Evolutionary conservation across 805 yeast species (phyloP).

Genomic region (Wickerhamiella lipophila): DNA sequence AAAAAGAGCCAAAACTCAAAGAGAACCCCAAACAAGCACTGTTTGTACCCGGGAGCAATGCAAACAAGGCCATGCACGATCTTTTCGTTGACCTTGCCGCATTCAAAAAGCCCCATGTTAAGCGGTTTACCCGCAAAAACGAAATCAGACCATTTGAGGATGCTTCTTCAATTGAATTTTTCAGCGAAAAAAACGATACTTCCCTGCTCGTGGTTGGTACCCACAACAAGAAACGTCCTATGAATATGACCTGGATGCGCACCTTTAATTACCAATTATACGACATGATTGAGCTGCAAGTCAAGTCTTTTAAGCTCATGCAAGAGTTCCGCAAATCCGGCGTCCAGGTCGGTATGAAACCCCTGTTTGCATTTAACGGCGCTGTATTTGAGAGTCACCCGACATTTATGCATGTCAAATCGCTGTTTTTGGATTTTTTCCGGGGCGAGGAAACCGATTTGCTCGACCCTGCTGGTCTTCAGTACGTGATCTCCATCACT

Average conservation of each 20-base stretch:
- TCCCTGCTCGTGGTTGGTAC: constrained; percentile 71
- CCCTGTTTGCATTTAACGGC: constrained; percentile 89
- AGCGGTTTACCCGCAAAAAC: constrained; percentile 79
- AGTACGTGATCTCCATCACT: constrained; percentile 73
- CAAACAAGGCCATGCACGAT: constrained; percentile 71
- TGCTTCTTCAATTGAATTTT: constrained; percentile 68
- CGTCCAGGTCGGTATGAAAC: constrained; percentile 80
- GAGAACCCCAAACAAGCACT: constrained; percentile 85
- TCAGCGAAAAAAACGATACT: constrained; percentile 86
- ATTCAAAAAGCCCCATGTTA: constrained; percentile 78
- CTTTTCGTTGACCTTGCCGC: constrained; percentile 80
- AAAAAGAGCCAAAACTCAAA: constrained; percentile 72
- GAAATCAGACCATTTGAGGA: constrained; percentile 91
- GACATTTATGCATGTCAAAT: constrained; percentile 69
- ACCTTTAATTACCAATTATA: constrained; percentile 82
- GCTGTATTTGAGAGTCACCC: constrained; percentile 85
- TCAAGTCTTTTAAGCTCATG: constrained; percentile 49
- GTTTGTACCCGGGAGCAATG: constrained; percentile 78
- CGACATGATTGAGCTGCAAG: constrained; percentile 86
- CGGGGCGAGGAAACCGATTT: constrained; percentile 70
- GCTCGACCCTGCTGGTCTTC: constrained; percentile 91
- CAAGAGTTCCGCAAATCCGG: constrained; percentile 70
- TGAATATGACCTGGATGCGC: constrained; percentile 75
- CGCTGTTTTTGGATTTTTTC: constrained; percentile 81
- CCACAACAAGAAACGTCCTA: constrained; percentile 83